Percentiles rank a stretch among this genome's conserved stretches.
Conservation (phyloP, 75 land plant species). For the Sequoiadendron giganteum region DNA sequence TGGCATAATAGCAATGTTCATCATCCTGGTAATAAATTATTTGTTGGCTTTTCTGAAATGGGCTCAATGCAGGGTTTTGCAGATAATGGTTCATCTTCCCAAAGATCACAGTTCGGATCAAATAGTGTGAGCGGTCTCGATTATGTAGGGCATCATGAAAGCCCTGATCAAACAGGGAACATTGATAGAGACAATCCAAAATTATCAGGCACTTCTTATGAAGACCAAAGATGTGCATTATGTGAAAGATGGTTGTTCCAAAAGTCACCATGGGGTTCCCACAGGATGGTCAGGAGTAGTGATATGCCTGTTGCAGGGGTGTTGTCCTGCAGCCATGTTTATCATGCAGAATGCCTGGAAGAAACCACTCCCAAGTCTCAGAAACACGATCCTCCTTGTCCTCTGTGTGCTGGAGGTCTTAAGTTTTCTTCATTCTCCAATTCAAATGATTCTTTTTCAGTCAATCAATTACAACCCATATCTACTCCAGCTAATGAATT, state of each 20-base stretch:
- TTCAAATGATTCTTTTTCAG: conserved; percentile 12
- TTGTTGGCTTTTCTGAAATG: conserved; percentile 15
- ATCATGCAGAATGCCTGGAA: conserved; percentile 81
- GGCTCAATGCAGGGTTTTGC: conserved; percentile 23
- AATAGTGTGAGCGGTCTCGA: conserved; percentile 44
- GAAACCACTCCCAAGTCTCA: conserved; percentile 59
- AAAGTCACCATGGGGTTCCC: conserved; percentile 82
- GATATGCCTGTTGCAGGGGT: conserved; percentile 85
- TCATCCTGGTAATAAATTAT: conserved; percentile 1
- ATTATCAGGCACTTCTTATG: conserved; percentile 3
- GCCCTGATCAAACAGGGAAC: conserved; percentile 32
- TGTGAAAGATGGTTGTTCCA: conserved; percentile 49
- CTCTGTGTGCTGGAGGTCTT: conserved; percentile 46
- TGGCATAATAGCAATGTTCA: conserved; percentile 7
- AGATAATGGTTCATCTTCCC: conserved; percentile 37
- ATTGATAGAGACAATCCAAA: conserved; percentile 14
- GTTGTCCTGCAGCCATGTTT: conserved; percentile 66
- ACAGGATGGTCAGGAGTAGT: conserved; percentile 57
- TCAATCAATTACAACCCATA: conserved; percentile 21
- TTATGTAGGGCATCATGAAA: conserved; percentile 11
- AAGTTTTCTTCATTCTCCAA: background rate
- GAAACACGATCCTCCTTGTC: conserved; percentile 82
- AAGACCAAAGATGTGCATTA: conserved; percentile 37
- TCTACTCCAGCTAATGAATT: conserved; percentile 22
- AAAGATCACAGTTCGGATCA: conserved; percentile 47